A percentile compares a stretch with the other conserved stretches of the same genome.
Evolutionary conservation across 2,329 filamentous ascomycete species (phyloP).

Genomic region (Laburnicola sp.): DNA sequence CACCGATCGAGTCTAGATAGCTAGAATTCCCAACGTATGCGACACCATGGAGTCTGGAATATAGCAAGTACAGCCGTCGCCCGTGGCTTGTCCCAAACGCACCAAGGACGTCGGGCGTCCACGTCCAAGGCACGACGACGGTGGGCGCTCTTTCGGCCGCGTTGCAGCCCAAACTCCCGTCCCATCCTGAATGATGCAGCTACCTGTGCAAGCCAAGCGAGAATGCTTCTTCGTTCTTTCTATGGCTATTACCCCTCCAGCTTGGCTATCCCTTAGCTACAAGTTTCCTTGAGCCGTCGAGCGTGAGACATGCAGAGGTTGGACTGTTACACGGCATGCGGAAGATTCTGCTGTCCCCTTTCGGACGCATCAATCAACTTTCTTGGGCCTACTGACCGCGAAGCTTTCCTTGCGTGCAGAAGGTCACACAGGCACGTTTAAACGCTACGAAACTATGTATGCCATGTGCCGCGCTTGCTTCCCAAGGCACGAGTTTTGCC

Average conservation of each 20-base stretch:
- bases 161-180: not conserved
- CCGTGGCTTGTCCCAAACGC: not conserved
- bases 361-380: too few species aligned
- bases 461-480: too few species aligned
- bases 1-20: slow-evolving; percentile 23
- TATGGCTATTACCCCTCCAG: not conserved
- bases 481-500: too few species aligned
- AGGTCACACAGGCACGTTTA: too few species aligned
- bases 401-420: too few species aligned
- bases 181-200: not conserved
- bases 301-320: not conserved
- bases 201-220: not conserved
- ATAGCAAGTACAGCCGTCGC: too few species aligned
- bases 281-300: too few species aligned
- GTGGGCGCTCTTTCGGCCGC: not conserved
- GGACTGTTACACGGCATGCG: not conserved
- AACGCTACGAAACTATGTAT: too few species aligned
- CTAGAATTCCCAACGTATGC: not conserved
- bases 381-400: too few species aligned
- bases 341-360: not conserved
- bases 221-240: not conserved
- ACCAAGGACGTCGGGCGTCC: not conserved
- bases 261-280: not conserved
- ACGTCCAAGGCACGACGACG: not conserved
- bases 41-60: too few species aligned